Base-by-base conservation (phyloP, 1,139 yeast species). In the Kodamaea anthophila region DNA sequence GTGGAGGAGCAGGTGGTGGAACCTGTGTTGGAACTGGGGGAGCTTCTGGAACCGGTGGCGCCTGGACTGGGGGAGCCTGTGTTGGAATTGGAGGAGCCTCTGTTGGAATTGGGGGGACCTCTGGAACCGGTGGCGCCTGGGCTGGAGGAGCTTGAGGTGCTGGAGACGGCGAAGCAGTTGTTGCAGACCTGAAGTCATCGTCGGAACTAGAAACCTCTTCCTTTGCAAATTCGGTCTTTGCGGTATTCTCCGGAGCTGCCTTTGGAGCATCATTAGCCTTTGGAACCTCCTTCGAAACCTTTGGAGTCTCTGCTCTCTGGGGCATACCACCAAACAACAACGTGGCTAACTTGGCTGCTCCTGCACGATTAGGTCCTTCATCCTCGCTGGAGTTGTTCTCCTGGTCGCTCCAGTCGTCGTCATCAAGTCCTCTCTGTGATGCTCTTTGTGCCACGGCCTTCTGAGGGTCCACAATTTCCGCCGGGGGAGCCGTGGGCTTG, bases 401-500 rank as follows among this genome's bases (percentile, higher is more conserved):
- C 44, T 74, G 76, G 37, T 75, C 76, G 82, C 83, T 76, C 40
- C 71, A 81, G 32, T 65, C 70, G 27, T 50, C 58, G 32, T 56
- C 72, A 2, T 55, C 50, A 28, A 68, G 48, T 4, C 86, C 85
- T 49, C 83, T 61, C 51, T 78, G 86, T 5, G 79, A 67, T 13
- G 66, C 74, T 47, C 86, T 63, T 51, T 78, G 86, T 2, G 73
- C 75, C 30, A 72, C 78, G 5, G 78, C 72, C 37, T 76, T 75
- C 37, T 64, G 61, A 0, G 72, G 59, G 45, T 77, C 82, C 37
- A 73, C 53, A 5, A 27, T 15, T 9, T 40, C 38, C 3, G 52
- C 46, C 5, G 55, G 52, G 9, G 56, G 46, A 3, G 58, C 41
- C 2, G 54, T 42, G 2, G 70, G 65, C 42, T 74, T 74, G 55